Evolutionary conservation across 768 basidiomycete genomes (phyloP).

Genomic region (Flagelloscypha sp.): DNA sequence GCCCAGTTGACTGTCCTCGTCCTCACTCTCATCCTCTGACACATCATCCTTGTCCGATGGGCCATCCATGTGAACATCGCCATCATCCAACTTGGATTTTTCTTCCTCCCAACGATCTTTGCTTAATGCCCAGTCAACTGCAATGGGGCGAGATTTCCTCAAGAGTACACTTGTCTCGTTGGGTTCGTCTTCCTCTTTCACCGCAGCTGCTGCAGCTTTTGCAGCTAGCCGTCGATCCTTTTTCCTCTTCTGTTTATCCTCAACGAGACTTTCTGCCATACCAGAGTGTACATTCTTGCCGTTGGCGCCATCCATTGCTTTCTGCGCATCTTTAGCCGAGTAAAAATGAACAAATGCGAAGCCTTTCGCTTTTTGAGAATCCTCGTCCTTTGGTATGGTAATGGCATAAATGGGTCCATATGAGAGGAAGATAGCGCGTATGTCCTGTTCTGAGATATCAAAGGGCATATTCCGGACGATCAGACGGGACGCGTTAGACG

Average conservation of each 20-base stretch:
- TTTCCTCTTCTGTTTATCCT: conserved; percentile 62
- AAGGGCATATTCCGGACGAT: conserved; percentile 90
- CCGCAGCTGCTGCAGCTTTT: conserved; percentile 34
- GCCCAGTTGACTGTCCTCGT: conserved; percentile 34
- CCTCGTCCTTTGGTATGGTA: conserved; percentile 50
- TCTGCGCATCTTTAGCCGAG: conserved; percentile 75
- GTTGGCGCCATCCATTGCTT: conserved; percentile 73
- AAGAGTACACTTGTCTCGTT: conserved; percentile 26
- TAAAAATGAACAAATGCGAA: conserved; percentile 97
- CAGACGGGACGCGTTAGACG: conserved; percentile 69
- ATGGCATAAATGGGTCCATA: conserved; percentile 84
- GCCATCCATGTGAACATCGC: conserved; percentile 26
- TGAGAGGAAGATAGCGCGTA: conserved; percentile 79
- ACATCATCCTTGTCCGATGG: conserved; percentile 23
- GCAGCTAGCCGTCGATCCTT: conserved; percentile 48
- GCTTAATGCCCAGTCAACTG: conserved; percentile 95
- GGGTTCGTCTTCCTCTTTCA: conserved; percentile 26
- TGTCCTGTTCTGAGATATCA: conserved; percentile 73
- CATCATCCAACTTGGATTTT: conserved; percentile 45
- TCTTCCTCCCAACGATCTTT: conserved; percentile 89
- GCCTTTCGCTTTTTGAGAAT: conserved; percentile 35
- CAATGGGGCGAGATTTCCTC: conserved; percentile 52
- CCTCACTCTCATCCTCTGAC: conserved; percentile 21
- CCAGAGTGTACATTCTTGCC: conserved; percentile 63
- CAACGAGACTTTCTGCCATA: conserved; percentile 43